phyloP scores from a whole-genome alignment of 2,329 filamentous ascomycete genomes.

The Monosporascus sp. region DNA sequence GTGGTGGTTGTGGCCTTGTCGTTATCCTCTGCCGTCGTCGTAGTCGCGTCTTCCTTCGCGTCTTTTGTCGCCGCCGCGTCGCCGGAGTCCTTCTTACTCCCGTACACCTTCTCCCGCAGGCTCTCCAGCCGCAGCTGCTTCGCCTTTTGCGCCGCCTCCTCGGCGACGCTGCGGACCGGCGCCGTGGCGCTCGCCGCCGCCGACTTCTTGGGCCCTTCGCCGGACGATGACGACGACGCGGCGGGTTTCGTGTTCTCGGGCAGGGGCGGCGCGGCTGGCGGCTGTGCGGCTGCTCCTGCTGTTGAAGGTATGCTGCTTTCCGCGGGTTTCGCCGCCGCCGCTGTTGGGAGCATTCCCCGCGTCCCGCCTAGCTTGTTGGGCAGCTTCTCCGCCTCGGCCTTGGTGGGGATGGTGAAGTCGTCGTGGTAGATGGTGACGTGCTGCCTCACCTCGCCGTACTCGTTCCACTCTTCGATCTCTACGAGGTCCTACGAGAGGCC shows the following conservation, averaged over 20 bases:
- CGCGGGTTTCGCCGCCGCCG: constrained; percentile 15
- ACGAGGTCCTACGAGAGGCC: constrained; percentile 65
- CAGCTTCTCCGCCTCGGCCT: constrained; percentile 43
- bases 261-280: constrained; percentile 22
- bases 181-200: constrained; percentile 18
- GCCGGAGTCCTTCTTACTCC: constrained; percentile 31
- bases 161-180: constrained; percentile 50
- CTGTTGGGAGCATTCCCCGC: constrained; percentile 10
- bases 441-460: constrained; percentile 90
- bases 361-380: constrained; percentile 26
- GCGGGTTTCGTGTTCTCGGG: constrained; percentile 26
- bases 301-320: constrained; percentile 12
- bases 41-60: constrained; percentile 1
- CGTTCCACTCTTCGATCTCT: constrained; percentile 98
- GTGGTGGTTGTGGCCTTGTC: constrained; percentile 1
- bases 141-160: constrained; percentile 62
- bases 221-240: not conserved
- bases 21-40: not conserved
- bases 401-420: constrained; percentile 53
- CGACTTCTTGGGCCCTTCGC: constrained; percentile 10
- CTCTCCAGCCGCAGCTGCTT: constrained; percentile 53
- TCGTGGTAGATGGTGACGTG: constrained; percentile 68
- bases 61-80: constrained; percentile 7
- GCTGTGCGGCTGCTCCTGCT: constrained; percentile 6
- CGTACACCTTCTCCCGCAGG: constrained; percentile 50